Percentiles rank a stretch among this genome's conserved stretches.
Conservation (phyloP, 805 yeast species). For the Yarrowia sp. region DNA sequence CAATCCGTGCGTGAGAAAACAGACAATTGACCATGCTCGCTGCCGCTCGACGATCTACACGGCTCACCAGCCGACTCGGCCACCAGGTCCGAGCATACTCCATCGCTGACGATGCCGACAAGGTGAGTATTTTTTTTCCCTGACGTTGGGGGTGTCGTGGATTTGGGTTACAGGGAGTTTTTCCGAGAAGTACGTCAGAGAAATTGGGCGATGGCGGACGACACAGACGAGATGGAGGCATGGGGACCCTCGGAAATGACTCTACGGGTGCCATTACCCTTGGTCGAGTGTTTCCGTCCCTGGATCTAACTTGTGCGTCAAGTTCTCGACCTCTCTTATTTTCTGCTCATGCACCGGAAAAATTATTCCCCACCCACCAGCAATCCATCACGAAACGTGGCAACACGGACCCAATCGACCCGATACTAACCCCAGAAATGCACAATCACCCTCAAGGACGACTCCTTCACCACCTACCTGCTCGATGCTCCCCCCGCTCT, state of each 20-base stretch:
- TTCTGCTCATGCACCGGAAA: slow-evolving; percentile 26
- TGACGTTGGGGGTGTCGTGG: slow-evolving; percentile 31
- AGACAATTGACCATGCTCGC: slow-evolving; percentile 39
- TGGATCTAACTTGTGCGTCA: too few species aligned
- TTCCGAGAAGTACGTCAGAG: slow-evolving; percentile 18
- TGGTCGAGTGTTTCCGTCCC: neutral
- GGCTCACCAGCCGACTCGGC: slow-evolving; percentile 37
- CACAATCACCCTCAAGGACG: slow-evolving; percentile 51
- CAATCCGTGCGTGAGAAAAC: slow-evolving; percentile 30
- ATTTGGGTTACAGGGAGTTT: slow-evolving; percentile 39
- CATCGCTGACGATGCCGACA: slow-evolving; percentile 38
- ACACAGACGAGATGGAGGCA: neutral
- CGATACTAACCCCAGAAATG: slow-evolving; percentile 30
- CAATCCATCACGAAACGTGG: slow-evolving; percentile 18
- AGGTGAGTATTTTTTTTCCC: slow-evolving; percentile 38
- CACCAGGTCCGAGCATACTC: slow-evolving; percentile 33
- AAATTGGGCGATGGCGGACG: neutral
- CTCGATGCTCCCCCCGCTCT: slow-evolving; percentile 74
- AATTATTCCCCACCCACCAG: slow-evolving; percentile 32
- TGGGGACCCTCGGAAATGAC: slow-evolving; percentile 5
- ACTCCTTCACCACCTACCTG: slow-evolving; percentile 85
- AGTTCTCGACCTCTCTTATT: neutral
- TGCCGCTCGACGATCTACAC: slow-evolving; percentile 37
- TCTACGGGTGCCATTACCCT: slow-evolving; percentile 5
- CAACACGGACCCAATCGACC: neutral